These are phyloP conservation scores for Scheffersomyces lignicola DNA, from an alignment of 1,139 yeast genomes.

Conservation along the genomic window DNA sequence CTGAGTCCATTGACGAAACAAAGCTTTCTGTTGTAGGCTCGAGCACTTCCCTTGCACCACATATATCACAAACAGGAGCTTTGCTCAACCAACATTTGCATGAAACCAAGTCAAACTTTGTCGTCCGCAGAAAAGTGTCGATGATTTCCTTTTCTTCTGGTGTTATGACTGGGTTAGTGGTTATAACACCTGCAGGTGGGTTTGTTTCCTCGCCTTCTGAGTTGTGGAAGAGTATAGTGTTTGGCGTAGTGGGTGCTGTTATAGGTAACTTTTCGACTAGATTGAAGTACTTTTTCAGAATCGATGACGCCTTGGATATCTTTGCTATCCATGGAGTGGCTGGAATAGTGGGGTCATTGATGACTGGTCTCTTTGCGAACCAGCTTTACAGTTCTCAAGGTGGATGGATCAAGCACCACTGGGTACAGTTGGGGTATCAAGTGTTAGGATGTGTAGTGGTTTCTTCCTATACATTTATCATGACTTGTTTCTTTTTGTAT, in stretches of 20 bases:
- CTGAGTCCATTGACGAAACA: background rate
- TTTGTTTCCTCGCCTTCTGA: slow-evolving; percentile 36
- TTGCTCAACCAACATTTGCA: slow-evolving; percentile 19
- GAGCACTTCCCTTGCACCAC: slow-evolving; percentile 2
- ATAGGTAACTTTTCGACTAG: slow-evolving; percentile 41
- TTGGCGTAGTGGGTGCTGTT: slow-evolving; percentile 40
- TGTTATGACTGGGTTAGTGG: slow-evolving; percentile 44
- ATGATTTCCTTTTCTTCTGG: slow-evolving; percentile 46
- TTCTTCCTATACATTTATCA: slow-evolving; percentile 36
- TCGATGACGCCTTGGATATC: slow-evolving; percentile 48
- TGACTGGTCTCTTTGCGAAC: slow-evolving; percentile 46
- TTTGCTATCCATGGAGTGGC: slow-evolving; percentile 49
- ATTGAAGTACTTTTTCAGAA: slow-evolving; percentile 36
- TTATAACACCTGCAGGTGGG: slow-evolving; percentile 49
- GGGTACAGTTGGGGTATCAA: slow-evolving; percentile 52
- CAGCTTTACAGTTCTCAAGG: slow-evolving; percentile 34
- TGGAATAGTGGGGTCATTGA: slow-evolving; percentile 43
- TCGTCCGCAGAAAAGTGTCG: slow-evolving; percentile 32
- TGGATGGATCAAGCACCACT: slow-evolving; percentile 51
- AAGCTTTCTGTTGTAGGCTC: background rate
- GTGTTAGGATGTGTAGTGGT: slow-evolving; percentile 44
- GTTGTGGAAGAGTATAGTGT: slow-evolving; percentile 44
- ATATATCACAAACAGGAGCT: slow-evolving; percentile 20
- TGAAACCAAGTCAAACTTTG: slow-evolving; percentile 19
- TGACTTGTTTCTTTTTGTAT: slow-evolving; percentile 38